Conservation (phyloP, 2,329 filamentous ascomycete genomes). For the Helicocarpus griseus region DNA sequence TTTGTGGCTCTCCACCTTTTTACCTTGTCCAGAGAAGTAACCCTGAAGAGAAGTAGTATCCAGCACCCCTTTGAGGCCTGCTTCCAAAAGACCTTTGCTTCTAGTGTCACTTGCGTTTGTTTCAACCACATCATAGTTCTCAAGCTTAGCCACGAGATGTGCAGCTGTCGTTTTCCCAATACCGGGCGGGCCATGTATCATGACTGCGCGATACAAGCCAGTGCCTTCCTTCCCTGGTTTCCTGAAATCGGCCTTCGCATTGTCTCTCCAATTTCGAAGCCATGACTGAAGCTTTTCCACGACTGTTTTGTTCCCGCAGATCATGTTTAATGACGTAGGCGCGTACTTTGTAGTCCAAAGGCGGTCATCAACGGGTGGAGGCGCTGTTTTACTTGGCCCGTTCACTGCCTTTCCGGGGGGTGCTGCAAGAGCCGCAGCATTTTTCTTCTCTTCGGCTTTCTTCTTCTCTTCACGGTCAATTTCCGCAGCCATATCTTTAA, state of each 20-base stretch:
- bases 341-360: conserved; percentile 96
- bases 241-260: conserved; percentile 71
- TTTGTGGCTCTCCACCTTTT: conserved; percentile 67
- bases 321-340: conserved; percentile 71
- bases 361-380: conserved; percentile 43
- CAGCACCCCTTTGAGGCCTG: conserved; percentile 76
- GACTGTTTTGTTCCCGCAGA: conserved; percentile 85
- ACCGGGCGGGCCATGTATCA: conserved; percentile 88
- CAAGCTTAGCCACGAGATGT: conserved; percentile 83
- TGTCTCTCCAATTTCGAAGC: conserved; percentile 73
- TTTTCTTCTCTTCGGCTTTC: conserved; percentile 56
- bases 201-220: conserved; percentile 77
- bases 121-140: conserved; percentile 88
- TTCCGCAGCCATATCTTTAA: conserved; percentile 68
- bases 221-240: conserved; percentile 74
- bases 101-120: conserved; percentile 91
- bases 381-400: not conserved
- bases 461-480: conserved; percentile 73
- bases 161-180: conserved; percentile 97
- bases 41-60: conserved; percentile 88
- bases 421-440: conserved; percentile 39
- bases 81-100: conserved; percentile 92
- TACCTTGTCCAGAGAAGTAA: conserved; percentile 77
- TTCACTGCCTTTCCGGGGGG: conserved; percentile 28
- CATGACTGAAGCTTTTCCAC: conserved; percentile 86